phyloP scores from a whole-genome alignment of 2,329 filamentous ascomycete species.

The Lojkania enalia region DNA sequence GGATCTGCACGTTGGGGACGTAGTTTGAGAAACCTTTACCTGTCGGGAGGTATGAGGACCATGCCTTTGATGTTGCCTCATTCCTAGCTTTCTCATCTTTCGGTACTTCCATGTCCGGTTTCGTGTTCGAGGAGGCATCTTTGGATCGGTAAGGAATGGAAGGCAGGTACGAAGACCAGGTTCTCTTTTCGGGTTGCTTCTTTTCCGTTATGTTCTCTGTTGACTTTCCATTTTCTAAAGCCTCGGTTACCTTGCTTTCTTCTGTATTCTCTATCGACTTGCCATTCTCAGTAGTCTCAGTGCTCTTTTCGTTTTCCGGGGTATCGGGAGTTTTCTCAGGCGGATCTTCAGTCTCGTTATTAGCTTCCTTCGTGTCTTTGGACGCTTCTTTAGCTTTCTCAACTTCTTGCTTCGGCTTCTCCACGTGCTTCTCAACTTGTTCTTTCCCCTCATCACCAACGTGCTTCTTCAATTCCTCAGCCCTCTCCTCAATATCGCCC shows the following conservation, averaged over 20 bases:
- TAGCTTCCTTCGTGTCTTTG: conserved; percentile 14
- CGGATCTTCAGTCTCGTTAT: conserved; percentile 24
- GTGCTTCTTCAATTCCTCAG: conserved; percentile 20
- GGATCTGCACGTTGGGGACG: conserved; percentile 45
- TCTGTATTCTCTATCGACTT: conserved; percentile 15
- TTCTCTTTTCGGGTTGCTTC: conserved; percentile 31
- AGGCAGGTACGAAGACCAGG: conserved; percentile 46
- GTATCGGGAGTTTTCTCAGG: conserved; percentile 37
- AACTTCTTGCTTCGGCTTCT: conserved; percentile 15
- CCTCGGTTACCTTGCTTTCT: conserved; percentile 22
- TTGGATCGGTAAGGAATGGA: conserved; percentile 44
- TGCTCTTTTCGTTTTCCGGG: conserved; percentile 24
- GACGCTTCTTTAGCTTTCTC: conserved; percentile 6
- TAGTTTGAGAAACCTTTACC: conserved; percentile 54
- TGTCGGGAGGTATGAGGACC: conserved; percentile 53
- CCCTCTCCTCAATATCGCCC: conserved; percentile 27
- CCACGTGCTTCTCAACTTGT: conserved; percentile 18
- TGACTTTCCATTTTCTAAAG: conserved; percentile 5
- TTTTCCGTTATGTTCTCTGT: no score
- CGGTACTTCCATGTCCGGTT: conserved; percentile 24
- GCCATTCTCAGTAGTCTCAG: conserved; percentile 10
- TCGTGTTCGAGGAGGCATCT: conserved; percentile 16
- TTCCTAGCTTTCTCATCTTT: conserved; percentile 34
- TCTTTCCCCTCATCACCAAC: conserved; percentile 12
- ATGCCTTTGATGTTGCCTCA: conserved; percentile 46